phyloP scores from a whole-genome alignment of 306 rosid species.

The Cicer arietinum region DNA sequence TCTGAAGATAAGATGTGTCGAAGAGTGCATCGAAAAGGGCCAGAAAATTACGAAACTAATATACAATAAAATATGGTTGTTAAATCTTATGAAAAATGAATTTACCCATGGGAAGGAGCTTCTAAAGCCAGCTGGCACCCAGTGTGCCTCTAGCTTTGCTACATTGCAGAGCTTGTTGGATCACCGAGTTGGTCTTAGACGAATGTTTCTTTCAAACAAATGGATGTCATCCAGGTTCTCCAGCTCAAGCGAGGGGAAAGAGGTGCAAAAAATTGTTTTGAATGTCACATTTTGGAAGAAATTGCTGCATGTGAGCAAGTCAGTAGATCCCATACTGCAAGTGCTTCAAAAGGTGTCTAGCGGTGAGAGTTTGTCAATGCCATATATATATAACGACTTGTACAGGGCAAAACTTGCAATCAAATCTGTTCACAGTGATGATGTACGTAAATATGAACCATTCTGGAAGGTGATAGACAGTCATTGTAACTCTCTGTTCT shows the following conservation, averaged over 20 bases:
- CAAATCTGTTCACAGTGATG: constrained; percentile 70
- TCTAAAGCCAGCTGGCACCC: constrained; percentile 68
- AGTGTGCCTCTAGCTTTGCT: constrained; percentile 77
- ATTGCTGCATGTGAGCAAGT: constrained; percentile 69
- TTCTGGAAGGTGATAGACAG: constrained; percentile 87
- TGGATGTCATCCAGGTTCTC: constrained; percentile 81
- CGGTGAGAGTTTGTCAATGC: constrained; percentile 75
- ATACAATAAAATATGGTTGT: constrained; percentile 84
- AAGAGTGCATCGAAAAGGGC: constrained; percentile 89
- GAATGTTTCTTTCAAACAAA: constrained; percentile 82
- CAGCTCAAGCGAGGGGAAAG: constrained; percentile 73
- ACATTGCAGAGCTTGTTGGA: constrained; percentile 82
- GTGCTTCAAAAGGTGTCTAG: constrained; percentile 74
- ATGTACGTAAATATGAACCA: constrained; percentile 77
- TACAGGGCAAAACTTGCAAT: constrained; percentile 83
- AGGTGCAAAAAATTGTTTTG: constrained; percentile 76
- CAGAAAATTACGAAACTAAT: constrained; percentile 77
- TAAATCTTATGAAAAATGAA: constrained; percentile 81
- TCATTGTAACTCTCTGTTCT: constrained; percentile 76
- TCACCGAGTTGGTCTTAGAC: constrained; percentile 70
- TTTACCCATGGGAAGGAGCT: constrained; percentile 84
- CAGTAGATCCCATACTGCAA: constrained; percentile 83
- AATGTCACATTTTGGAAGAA: constrained; percentile 87
- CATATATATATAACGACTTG: constrained; percentile 78
- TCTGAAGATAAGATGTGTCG: constrained; percentile 75